Percentiles rank a stretch among this genome's conserved stretches.
phyloP scores from a whole-genome alignment of 495 filamentous ascomycete genomes.

The Hypoxylon fragiforme region DNA sequence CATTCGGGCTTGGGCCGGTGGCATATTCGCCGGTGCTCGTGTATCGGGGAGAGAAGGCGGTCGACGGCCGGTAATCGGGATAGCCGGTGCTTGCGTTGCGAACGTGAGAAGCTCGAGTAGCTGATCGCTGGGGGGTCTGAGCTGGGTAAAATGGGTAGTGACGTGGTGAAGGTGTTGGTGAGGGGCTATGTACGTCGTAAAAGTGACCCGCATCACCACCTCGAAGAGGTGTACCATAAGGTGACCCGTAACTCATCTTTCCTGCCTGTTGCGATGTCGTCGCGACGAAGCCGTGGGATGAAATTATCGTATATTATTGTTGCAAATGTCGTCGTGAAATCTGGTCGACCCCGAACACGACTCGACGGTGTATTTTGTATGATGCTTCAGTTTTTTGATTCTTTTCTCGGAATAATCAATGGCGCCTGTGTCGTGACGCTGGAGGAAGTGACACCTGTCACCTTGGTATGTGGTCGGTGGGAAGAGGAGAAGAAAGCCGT shows the following conservation, averaged over 20 bases:
- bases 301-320: neutral
- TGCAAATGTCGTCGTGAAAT: constrained; percentile 7
- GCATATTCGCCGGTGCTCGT: constrained; percentile 60
- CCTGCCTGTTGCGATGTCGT: constrained; percentile 39
- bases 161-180: constrained; percentile 55
- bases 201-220: constrained; percentile 42
- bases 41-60: constrained; percentile 51
- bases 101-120: constrained; percentile 52
- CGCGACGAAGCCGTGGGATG: constrained; percentile 16
- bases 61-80: constrained; percentile 46
- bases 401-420: constrained; percentile 26
- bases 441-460: constrained; percentile 54
- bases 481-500: constrained; percentile 54
- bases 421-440: constrained; percentile 54
- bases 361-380: constrained; percentile 18
- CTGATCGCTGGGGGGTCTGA: constrained; percentile 49
- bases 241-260: constrained; percentile 52
- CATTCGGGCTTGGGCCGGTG: constrained; percentile 54
- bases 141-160: constrained; percentile 49
- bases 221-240: constrained; percentile 48
- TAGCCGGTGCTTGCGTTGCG: constrained; percentile 46
- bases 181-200: constrained; percentile 52
- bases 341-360: constrained; percentile 27
- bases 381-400: constrained; percentile 26
- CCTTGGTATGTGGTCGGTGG: constrained; percentile 60